Evolutionary conservation across 2,329 filamentous ascomycete genomes (phyloP), one percentile per base, ranked within the genome.

Genomic region (Aspergillus arachidicola): DNA sequence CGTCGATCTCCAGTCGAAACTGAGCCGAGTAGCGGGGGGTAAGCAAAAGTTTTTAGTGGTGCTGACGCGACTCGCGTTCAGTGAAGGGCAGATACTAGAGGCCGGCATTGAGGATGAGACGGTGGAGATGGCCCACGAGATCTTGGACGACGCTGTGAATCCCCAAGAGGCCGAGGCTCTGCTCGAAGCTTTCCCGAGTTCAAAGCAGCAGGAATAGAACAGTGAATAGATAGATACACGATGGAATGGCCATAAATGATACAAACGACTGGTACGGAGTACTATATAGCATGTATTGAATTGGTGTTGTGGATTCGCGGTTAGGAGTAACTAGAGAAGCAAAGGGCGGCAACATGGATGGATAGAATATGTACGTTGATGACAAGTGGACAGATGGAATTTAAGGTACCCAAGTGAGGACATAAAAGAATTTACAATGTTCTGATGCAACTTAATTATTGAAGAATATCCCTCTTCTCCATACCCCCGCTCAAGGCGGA

Each of bases 51-150:
- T 96, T 71, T 82, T 96, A 1, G 86, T 97, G 11, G 88, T 88
- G 2, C 81, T 99, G 51, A 93, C 92, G 0, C 82, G 94, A 48
- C 80, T 98, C n/a, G 93, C 92, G 0, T 97, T 97, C 75, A 89
- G 88, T 6, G 92, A 96, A 65, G 90, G 92, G 34, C 77, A 91
- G 10, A 85, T 95, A 12, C 83, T 96, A 32, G 93, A 97, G 77
- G 82, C 84, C 1, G 89, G 89, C 0, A 90, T 96, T 59, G 90
- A 91, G 41, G 86, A 90, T 32, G 91, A 92, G 66, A 92, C 93
- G 1, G 87, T 90, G 1, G 91, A 94, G 66, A 88, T 90, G 77
- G 94, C 95, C 4, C 89, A 94, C 69, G 88, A 91, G 72, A 82
- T 99, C 66, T 78, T 98, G 45, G 93, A 97, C 74, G 83, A 92